These are phyloP conservation scores for Cutaneotrichosporon sp. DNA, from an alignment of 1,284 basidiomycete genomes.

Conservation along the genomic window DNA sequence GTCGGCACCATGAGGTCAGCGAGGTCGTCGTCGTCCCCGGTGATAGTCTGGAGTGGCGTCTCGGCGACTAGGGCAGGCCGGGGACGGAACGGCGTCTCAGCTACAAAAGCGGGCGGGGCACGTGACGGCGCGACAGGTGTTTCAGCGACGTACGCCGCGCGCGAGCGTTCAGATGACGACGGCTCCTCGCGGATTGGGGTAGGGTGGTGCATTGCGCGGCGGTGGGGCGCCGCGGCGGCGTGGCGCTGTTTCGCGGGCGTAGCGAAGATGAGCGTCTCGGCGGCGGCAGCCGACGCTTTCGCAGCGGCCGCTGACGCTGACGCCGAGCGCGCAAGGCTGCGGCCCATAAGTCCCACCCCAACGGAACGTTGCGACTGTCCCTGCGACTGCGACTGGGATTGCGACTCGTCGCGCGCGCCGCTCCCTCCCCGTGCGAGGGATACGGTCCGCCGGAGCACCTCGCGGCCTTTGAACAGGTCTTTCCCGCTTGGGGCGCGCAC, in stretches of 20 bases:
- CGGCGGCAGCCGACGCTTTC: too few relatives aligned
- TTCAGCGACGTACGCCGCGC: constrained; percentile 24
- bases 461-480: constrained; percentile 27
- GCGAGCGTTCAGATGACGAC: constrained; percentile 3
- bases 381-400: constrained; percentile 5
- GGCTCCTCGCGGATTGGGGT: constrained; percentile 43
- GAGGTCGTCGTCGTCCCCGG: constrained; percentile 26
- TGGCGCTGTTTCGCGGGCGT: constrained; percentile 38
- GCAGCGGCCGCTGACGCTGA: too few relatives aligned
- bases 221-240: constrained; percentile 2
- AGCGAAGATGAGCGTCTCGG: constrained; percentile 34
- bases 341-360: neutral
- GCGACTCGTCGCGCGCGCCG: constrained; percentile 1
- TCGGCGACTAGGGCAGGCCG: constrained; percentile 1
- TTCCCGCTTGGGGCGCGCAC: constrained; percentile 35
- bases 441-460: neutral
- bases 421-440: neutral
- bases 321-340: too few relatives aligned
- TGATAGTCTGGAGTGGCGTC: constrained; percentile 2
- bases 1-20: constrained; percentile 43
- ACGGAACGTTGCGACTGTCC: neutral
- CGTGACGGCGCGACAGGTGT: constrained; percentile 13
- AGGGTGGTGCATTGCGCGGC: constrained; percentile 15
- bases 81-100: constrained; percentile 6
- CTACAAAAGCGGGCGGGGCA: too few relatives aligned